Base-by-base conservation (phyloP, 495 filamentous ascomycete genomes). In the Trichoderma reesei region DNA sequence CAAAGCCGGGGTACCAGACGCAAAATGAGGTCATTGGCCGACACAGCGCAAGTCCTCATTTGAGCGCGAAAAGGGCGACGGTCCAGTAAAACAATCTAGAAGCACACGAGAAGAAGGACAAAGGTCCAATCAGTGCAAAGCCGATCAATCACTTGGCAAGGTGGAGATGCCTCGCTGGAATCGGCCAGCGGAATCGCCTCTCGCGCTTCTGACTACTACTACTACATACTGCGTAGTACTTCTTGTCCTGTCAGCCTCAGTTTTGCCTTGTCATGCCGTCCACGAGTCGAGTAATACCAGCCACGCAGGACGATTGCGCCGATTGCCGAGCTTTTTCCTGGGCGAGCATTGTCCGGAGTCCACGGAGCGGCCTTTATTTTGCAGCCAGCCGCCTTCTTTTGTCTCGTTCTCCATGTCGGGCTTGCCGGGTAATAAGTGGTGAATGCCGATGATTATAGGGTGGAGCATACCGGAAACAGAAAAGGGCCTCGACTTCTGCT, bases 341-440 rank as follows among this genome's bases (percentile, higher is more conserved):
- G 20, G 44, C 44, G 44, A 48, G 51, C 26, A 10, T 34, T 56
- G 51, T 56, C 51, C 51, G 51, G 51, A 56, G 51, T 56, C 51
- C 51, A 56, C 51, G 51, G 51, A 56, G 51, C 51, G 51, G 51
- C 51, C 34, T 56, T 56, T 56, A 56, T 56, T 56, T 56, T 34
- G 20, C 51, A 13, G 51, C 51, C 26, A 9, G 26, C 9, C 26
- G 20, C 8, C 16, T 18, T 18, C 9, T 10, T 1, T 3, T 16
- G 26, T 26, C 26, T 26, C 26, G 1, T 26, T 26, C 26, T 26
- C 26, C 26, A 26, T 56, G 26, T 56, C 51, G 51, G 51, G 26
- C 51, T 56, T 56, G 51, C 51, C 51, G 51, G 51, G 51, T 56
- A 34, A 14, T 34, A 9, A 34, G 51, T 10, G 20, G 51, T 33